A percentile compares a stretch with the other conserved stretches of the same genome.
phyloP scores from a whole-genome alignment of 2,329 filamentous ascomycete genomes.

The Triangularia setosa region DNA sequence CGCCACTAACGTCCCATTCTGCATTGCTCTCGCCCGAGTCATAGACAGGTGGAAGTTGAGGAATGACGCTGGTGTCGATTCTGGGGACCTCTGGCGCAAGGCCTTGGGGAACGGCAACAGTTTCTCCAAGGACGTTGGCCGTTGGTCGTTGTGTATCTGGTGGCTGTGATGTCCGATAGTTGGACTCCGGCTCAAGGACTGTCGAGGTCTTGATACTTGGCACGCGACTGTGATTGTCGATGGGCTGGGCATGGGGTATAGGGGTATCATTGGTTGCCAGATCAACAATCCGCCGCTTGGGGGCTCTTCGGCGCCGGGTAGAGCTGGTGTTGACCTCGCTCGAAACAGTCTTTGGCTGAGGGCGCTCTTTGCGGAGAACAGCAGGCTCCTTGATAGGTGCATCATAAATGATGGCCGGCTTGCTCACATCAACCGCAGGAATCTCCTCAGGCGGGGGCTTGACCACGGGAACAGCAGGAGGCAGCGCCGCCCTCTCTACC shows the following conservation, averaged over 20 bases:
- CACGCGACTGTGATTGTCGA: slow-evolving; percentile 29
- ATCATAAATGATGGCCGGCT: slow-evolving; percentile 58
- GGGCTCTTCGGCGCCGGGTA: slow-evolving; percentile 56
- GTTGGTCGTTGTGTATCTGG: slow-evolving; percentile 36
- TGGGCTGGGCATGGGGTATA: slow-evolving; percentile 26
- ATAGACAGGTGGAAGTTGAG: slow-evolving; percentile 33
- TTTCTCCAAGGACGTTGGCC: slow-evolving; percentile 30
- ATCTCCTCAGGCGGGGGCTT: slow-evolving; percentile 63
- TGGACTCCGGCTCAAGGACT: slow-evolving; percentile 29
- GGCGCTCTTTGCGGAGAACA: slow-evolving; percentile 58
- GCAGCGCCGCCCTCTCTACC: slow-evolving; percentile 74
- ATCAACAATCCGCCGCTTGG: slow-evolving; percentile 63
- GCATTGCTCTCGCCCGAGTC: slow-evolving; percentile 35
- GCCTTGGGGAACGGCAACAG: slow-evolving; percentile 28
- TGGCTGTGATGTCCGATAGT: slow-evolving; percentile 45
- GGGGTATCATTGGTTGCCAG: slow-evolving; percentile 51
- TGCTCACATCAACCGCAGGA: slow-evolving; percentile 62
- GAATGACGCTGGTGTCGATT: slow-evolving; percentile 36
- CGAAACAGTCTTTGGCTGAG: slow-evolving; percentile 47
- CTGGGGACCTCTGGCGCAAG: slow-evolving; percentile 35
- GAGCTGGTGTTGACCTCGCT: slow-evolving; percentile 58
- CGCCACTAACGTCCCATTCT: slow-evolving; percentile 66
- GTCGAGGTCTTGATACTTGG: slow-evolving; percentile 20
- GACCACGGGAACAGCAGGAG: slow-evolving; percentile 72
- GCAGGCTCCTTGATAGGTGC: slow-evolving; percentile 43